A percentile compares a stretch with the other conserved stretches of the same genome.
These are phyloP conservation scores for Naegleria lovaniensis DNA, from an alignment of 208 protist genomes.

Conservation along the genomic window DNA sequence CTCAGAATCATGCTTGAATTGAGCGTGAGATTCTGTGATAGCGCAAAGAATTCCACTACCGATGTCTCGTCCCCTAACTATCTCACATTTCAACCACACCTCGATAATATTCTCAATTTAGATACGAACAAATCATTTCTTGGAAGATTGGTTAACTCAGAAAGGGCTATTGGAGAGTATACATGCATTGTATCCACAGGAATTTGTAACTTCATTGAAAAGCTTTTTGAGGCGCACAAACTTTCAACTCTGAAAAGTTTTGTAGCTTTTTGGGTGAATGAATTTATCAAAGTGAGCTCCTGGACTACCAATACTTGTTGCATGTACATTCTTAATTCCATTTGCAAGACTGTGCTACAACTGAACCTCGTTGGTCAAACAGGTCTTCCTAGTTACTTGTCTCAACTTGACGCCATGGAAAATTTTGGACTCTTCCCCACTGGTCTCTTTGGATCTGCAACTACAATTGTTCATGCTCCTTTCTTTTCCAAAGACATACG, in stretches of 20 bases:
- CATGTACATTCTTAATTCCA: not conserved
- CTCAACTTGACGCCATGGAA: not conserved
- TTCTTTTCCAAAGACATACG: not conserved
- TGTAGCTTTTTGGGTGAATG: not conserved
- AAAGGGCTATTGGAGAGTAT: not conserved
- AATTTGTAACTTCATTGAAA: not conserved
- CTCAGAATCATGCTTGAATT: not conserved
- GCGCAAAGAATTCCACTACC: not conserved
- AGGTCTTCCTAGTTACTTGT: not conserved
- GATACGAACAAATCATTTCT: not conserved
- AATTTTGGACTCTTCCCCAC: not conserved
- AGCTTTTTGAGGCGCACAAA: not conserved
- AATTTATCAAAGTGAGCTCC: not conserved
- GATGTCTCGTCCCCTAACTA: not conserved
- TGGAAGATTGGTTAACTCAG: not conserved
- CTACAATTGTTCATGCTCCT: not conserved
- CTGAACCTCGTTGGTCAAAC: not conserved
- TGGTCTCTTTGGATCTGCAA: not conserved
- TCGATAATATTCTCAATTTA: not conserved
- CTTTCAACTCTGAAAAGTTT: not conserved
- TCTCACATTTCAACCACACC: not conserved
- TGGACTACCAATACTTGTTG: not conserved
- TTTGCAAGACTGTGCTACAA: not conserved
- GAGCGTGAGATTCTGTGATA: not conserved
- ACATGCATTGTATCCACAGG: not conserved